Evolutionary conservation across 306 rosid genomes (phyloP), one percentile per base, ranked within the genome.

Genomic region (Arachis stenosperma): DNA sequence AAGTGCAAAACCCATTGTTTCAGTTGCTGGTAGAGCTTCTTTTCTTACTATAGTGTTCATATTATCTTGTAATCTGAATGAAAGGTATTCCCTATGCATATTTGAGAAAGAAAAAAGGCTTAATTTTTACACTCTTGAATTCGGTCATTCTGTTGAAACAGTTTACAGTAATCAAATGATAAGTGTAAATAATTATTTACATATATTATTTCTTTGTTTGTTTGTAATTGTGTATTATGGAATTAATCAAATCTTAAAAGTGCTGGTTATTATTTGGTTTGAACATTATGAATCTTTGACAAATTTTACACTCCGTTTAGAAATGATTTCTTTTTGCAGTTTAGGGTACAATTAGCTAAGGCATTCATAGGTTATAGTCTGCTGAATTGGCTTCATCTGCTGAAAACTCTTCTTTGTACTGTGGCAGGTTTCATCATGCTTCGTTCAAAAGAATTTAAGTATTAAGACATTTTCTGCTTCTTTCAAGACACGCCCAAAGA

Each of bases 391-490:
- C 44, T 61, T 76, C 66, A 73, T 68, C 50, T 11, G 17, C 53
- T 62, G 27, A 59, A 54, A 40, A 30, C 7, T 44, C 37, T 2
- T 36, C 22, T 36, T 37, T 78, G 43, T 52, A 14, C 71, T 68
- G 74, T 72, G 62, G 80, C 83, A 70, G 84, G 79, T 73, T 56
- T 51, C 75, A 37, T 52, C 79, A 5, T 36, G 47, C 36, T 66
- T 46, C 60, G 73, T 52, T 36, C 40, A 74, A 67, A 82, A 83
- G 68, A 78, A 47, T 61, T 62, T 52, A 70, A 74, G 80, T 73
- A 59, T 69, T 63, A 86, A 80, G 59, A 76, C 83, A 17, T 77
- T 60, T 51, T 56, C 53, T 70, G 60, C 75, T 70, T 76, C 70
- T 61, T 80, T 12, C 69, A 86, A 79, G 65, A 76, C 55, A 65